A percentile compares a stretch with the other conserved stretches of the same genome.
These are phyloP conservation scores for Lentinula sp. DNA, from an alignment of 768 basidiomycete genomes.

Conservation along the genomic window DNA sequence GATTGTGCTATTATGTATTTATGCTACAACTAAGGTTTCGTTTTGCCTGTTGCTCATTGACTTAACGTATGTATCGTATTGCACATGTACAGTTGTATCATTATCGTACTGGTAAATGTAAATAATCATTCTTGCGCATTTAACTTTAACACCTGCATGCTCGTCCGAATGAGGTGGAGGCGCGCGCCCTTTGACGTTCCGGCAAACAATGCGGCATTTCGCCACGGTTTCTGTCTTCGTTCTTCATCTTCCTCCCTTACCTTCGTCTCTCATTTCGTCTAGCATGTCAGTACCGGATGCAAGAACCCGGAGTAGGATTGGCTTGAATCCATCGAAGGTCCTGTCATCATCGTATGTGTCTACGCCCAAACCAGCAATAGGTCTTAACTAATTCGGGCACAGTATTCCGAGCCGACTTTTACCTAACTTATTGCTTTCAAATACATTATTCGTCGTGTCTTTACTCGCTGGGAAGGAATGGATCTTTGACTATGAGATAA, in stretches of 20 bases:
- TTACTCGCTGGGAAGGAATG: slow-evolving; percentile 62
- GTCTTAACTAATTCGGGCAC: slow-evolving; percentile 13
- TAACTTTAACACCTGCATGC: background rate
- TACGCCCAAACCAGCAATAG: background rate
- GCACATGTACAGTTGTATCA: background rate
- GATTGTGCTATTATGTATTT: background rate
- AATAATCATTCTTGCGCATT: background rate
- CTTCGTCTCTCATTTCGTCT: background rate
- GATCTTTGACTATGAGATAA: slow-evolving; percentile 59
- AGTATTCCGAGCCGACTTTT: slow-evolving; percentile 51
- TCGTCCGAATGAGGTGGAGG: too few species aligned
- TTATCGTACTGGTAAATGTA: background rate
- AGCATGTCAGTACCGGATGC: slow-evolving; percentile 55
- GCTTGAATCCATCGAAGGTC: slow-evolving; percentile 48
- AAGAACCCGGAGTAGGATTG: slow-evolving; percentile 58
- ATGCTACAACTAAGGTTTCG: background rate
- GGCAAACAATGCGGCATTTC: background rate
- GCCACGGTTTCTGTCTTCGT: background rate
- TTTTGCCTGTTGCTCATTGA: background rate
- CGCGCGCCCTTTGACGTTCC: background rate
- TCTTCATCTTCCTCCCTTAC: background rate
- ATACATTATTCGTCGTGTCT: slow-evolving; percentile 57
- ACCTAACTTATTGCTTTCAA: slow-evolving; percentile 52
- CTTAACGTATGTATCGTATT: background rate
- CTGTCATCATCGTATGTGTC: slow-evolving; percentile 6